Base-by-base conservation (phyloP, 78 protist genomes). In the Dictyostelium capitatum region DNA sequence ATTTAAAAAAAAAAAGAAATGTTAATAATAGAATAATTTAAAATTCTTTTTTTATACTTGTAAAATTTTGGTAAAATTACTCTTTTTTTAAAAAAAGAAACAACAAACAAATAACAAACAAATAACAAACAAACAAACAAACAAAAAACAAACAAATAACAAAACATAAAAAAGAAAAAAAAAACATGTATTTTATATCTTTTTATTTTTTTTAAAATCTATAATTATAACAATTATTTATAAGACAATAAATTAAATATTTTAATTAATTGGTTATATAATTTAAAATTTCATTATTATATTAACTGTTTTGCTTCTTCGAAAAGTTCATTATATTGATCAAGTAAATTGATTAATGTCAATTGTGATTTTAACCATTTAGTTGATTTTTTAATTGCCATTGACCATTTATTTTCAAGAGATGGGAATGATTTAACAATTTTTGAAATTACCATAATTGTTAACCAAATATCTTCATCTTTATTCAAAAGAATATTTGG, bases 381-480 rank as follows among this genome's bases (percentile, higher is more conserved):
- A 25, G 30, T 54, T 20, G 91, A n/a, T 46, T 83, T 83, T 19
- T 75, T 41, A 43, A 83, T 43, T n/a, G 59, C 37, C 3, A 83
- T 25, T 12, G 32, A 50, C 80, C 80, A 83, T 73, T 70, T 57
- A 19, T 69, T 23, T 15, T 47, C 19, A 10, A 20, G 25, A 0
- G 51, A 9, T 53, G 64, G 25, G 30, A 7, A 83, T 28, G 25
- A 32, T 12, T 47, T 54, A 6, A 43, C 41, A 50, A 83, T 48
- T 37, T 69, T 70, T 2, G 80, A 69, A 46, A 83, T 72, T 14
- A 73, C 82, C 1, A 73, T 12, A 15, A 72, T 6, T 15, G 91
- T 83, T 0, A 43, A 50, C 91, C 91, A 83, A 54, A 83, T 77
- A 46, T 37, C 80, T 51, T 48, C 82, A 57, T 75, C n/a, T n/a